Percentiles rank a stretch among this genome's conserved stretches.
Conservation (phyloP, 2,329 filamentous ascomycete genomes). For the Penicillium sp. region DNA sequence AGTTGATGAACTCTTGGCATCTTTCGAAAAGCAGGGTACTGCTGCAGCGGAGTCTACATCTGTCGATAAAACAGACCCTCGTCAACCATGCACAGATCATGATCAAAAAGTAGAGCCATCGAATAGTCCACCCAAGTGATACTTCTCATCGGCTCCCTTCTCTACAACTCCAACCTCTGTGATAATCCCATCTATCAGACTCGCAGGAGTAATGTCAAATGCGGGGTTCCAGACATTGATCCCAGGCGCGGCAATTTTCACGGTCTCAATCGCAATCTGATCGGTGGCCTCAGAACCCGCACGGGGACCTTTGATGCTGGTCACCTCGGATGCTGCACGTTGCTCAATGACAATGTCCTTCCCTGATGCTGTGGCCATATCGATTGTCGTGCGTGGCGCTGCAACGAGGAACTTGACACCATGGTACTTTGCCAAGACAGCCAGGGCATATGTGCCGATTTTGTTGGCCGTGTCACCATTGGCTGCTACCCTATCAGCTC, state of each 20-base stretch:
- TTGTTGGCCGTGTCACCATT: conserved; percentile 99
- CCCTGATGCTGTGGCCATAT: conserved; percentile 69
- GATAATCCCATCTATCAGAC: conserved; percentile 84
- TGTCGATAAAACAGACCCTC: background rate
- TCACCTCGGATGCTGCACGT: conserved; percentile 70
- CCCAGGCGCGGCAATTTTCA: conserved; percentile 67
- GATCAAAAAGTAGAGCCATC: conserved; percentile 10
- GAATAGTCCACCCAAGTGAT: conserved; percentile 46
- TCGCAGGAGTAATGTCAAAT: conserved; percentile 86
- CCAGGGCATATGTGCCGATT: conserved; percentile 87
- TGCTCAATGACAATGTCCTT: conserved; percentile 83
- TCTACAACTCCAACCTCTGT: conserved; percentile 83
- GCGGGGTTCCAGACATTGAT: conserved; percentile 93
- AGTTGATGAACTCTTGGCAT: conserved; percentile 24
- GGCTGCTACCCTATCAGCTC: conserved; percentile 85
- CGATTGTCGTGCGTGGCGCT: conserved; percentile 87
- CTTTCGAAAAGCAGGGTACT: conserved; percentile 13
- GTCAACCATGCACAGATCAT: background rate
- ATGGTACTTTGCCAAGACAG: conserved; percentile 80
- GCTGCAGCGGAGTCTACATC: background rate
- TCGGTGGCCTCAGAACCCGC: conserved; percentile 50
- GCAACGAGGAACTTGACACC: conserved; percentile 91
- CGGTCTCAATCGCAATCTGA: conserved; percentile 45
- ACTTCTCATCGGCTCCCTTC: conserved; percentile 62
- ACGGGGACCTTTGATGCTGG: conserved; percentile 69